phyloP scores from a whole-genome alignment of 805 yeast genomes.

The Wickerhamiella parazyma region DNA sequence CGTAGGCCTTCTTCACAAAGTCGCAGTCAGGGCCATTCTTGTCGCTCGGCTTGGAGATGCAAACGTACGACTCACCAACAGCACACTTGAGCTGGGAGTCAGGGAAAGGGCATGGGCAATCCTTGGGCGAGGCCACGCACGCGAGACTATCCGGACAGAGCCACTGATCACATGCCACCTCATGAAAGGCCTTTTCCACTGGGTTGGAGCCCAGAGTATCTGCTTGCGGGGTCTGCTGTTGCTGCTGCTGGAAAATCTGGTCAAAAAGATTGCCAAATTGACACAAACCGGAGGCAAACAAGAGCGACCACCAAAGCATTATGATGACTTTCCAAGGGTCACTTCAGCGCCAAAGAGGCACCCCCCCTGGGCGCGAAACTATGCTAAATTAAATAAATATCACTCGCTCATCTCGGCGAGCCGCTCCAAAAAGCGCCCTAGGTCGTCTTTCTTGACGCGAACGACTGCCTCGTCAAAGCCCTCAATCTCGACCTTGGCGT shows the following conservation, averaged over 20 bases:
- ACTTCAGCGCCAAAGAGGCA: no score
- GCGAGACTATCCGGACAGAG: constrained; percentile 71
- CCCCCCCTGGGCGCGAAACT: no score
- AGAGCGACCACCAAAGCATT: not conserved
- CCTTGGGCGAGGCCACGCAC: constrained; percentile 56
- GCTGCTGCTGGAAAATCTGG: constrained; percentile 28
- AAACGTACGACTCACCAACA: constrained; percentile 58
- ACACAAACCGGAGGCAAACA: constrained; percentile 16
- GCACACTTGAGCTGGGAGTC: constrained; percentile 70
- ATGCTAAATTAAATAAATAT: not conserved
- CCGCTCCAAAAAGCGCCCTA: constrained; percentile 74
- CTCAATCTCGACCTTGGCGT: constrained; percentile 81
- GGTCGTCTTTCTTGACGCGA: constrained; percentile 76
- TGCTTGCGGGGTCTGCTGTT: constrained; percentile 9
- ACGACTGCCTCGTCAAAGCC: constrained; percentile 91
- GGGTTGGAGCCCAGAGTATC: constrained; percentile 10
- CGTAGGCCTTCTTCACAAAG: constrained; percentile 65
- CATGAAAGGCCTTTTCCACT: constrained; percentile 15
- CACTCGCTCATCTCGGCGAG: constrained; percentile 33
- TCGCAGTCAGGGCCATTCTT: constrained; percentile 54
- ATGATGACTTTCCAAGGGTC: not conserved
- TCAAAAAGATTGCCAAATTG: constrained; percentile 36
- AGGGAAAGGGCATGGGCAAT: constrained; percentile 88
- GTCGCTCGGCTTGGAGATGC: constrained; percentile 70
- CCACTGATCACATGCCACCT: constrained; percentile 44